These are phyloP conservation scores for Infundibulicybe gibba DNA, from an alignment of 768 basidiomycete genomes.

Conservation along the genomic window DNA sequence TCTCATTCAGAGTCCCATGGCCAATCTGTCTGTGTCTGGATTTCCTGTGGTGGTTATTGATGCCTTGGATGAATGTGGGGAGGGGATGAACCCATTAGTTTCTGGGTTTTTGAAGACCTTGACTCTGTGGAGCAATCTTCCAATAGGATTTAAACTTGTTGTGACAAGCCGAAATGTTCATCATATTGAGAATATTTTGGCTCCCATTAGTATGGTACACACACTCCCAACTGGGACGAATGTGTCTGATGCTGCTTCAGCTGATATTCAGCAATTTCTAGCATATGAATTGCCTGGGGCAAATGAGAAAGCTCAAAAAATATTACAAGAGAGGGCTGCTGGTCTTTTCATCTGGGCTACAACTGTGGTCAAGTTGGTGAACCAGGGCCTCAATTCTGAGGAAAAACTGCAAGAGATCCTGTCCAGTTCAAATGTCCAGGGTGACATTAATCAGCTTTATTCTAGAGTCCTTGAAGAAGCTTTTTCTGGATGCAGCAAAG, in stretches of 20 bases:
- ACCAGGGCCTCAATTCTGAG: conserved; percentile 7
- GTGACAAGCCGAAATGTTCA: conserved; percentile 14
- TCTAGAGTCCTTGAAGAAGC: no score
- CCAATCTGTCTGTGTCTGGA: background rate
- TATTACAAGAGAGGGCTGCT: conserved; percentile 4
- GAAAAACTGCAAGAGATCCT: background rate
- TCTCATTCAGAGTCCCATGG: background rate
- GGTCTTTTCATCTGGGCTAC: conserved; percentile 21
- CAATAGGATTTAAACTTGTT: conserved; percentile 11
- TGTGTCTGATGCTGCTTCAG: background rate
- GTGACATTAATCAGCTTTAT: background rate
- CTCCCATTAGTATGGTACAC: background rate
- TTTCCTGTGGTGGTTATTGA: background rate
- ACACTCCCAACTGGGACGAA: background rate
- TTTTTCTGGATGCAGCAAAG: no score
- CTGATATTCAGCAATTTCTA: background rate
- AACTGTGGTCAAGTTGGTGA: conserved; percentile 14
- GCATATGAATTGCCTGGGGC: background rate
- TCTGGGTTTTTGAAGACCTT: conserved; percentile 8
- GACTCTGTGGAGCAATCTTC: conserved; percentile 7
- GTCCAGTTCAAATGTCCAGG: background rate
- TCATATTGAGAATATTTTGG: conserved; percentile 9
- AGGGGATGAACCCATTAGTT: background rate
- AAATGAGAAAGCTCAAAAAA: background rate
- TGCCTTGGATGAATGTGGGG: background rate